Conservation (phyloP, 2,329 filamentous ascomycete species). For the Calonectria henricotiae region DNA sequence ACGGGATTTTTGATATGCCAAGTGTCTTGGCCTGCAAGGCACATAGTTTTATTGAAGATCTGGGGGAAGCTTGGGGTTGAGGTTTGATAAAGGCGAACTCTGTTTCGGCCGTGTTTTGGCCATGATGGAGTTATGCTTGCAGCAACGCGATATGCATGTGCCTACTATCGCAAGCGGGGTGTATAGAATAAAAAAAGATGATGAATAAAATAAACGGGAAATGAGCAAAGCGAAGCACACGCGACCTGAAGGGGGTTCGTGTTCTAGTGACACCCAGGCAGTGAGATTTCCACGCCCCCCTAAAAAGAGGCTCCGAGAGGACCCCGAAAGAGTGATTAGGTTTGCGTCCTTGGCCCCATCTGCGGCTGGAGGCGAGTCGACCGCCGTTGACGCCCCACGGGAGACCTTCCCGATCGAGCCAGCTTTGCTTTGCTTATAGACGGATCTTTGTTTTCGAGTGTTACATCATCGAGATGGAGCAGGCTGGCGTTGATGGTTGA, state of each 20-base stretch:
- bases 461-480: constrained; percentile 12
- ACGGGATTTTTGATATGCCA: constrained; percentile 42
- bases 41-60: constrained; percentile 27
- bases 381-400: constrained; percentile 19
- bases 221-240: constrained; percentile 20
- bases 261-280: neutral
- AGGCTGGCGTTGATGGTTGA: neutral
- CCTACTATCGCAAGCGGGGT: constrained; percentile 1
- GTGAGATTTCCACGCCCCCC: constrained; percentile 23
- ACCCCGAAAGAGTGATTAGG: constrained; percentile 11
- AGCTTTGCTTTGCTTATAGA: constrained; percentile 41
- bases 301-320: constrained; percentile 18
- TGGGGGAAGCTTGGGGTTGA: constrained; percentile 11
- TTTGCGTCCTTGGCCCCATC: constrained; percentile 10
- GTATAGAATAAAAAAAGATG: neutral
- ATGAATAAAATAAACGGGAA: constrained; percentile 10
- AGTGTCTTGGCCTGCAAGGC: constrained; percentile 48
- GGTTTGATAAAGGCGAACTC: constrained; percentile 9
- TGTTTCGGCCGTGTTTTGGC: constrained; percentile 1
- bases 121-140: neutral
- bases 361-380: constrained; percentile 20
- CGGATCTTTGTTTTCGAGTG: constrained; percentile 10
- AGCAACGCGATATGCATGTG: constrained; percentile 3
- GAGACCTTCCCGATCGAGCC: constrained; percentile 49
- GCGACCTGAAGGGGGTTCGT: constrained; percentile 10